Percentiles rank a stretch among this genome's conserved stretches.
These are phyloP conservation scores for Rhodotorula taiwanensis DNA, from an alignment of 768 basidiomycete genomes.

Conservation along the genomic window DNA sequence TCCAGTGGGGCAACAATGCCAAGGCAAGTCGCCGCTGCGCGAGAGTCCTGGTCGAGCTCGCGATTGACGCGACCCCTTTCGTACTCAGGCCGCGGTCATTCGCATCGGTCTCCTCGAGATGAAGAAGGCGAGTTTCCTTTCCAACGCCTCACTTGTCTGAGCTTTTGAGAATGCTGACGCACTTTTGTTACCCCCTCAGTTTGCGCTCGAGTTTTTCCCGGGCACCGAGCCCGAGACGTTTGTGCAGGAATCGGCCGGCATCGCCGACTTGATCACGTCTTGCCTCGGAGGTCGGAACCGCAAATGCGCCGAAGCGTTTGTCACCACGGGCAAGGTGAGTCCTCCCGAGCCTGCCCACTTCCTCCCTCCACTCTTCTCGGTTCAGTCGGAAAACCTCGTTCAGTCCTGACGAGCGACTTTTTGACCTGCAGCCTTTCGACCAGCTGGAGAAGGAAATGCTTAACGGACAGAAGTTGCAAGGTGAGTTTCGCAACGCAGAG, in stretches of 20 bases:
- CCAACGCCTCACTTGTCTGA: conserved; percentile 39
- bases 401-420: not conserved
- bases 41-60: not conserved
- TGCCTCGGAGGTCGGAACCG: conserved; percentile 45
- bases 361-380: too few species aligned
- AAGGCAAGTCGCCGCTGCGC: conserved; percentile 37
- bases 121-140: conserved; percentile 41
- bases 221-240: conserved; percentile 48
- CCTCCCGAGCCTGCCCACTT: not conserved
- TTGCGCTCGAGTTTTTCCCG: conserved; percentile 48
- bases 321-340: conserved; percentile 48
- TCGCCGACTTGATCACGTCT: conserved; percentile 51
- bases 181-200: conserved; percentile 7
- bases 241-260: conserved; percentile 48
- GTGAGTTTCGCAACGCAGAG: conserved; percentile 28
- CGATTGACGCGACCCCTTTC: too few species aligned
- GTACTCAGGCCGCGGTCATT: conserved; percentile 50
- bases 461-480: conserved; percentile 51
- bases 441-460: conserved; percentile 48
- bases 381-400: too few species aligned
- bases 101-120: conserved; percentile 51
- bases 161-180: not conserved
- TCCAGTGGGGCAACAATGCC: conserved; percentile 49
- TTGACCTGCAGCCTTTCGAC: conserved; percentile 44
- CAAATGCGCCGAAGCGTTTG: conserved; percentile 49